Base-by-base conservation (phyloP, 768 basidiomycete genomes). In the Leccinum olivaceopallidum region DNA sequence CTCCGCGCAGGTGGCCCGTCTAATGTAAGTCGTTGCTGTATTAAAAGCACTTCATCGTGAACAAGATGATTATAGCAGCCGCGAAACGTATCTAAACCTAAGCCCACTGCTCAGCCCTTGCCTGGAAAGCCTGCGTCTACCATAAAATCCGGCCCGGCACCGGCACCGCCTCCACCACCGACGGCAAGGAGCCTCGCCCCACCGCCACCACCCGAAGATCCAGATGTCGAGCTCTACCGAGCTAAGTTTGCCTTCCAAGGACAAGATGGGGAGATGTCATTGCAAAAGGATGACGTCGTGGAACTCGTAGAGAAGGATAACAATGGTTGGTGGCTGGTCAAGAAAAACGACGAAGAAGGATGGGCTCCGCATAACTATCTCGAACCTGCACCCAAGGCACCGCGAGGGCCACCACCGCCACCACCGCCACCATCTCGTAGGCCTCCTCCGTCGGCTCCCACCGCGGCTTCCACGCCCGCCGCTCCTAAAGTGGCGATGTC, bases 261-360 rank as follows among this genome's bases (percentile, higher is more conserved):
- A 2, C 92, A 98, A 74, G 88, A 89, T 36, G 95, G 95, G 13
- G 97, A 99, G 75, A 88, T 98, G 82, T 79, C 86, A 6, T 75
- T 99, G 55, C 83, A 82, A 65, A 98, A 98, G 74, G 97, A 95
- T 67, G 97, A 98, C 61, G 60, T 91, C 3, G 92, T 98, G 2
- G 95, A 98, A 76, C 79, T 98, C 20, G 80, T 95, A 34, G 89
- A 96, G 78, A 94, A 97, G 72, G 88, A 89, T 70, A 86, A 95
- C 61, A 96, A 96, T 67, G 97, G 96, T 3, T 99, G 97, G 97
- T 98, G 97, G 96, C 81, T 97, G 34, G 89, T 98, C 59, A 92
- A 89, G 81, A 94, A 90, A 75, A 83, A 81, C 56, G 83, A 83
- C 3, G 76, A 78, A 18, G 94, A 98, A 71, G 97, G 94, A 14